Evolutionary conservation across 257 asterid species (phyloP), one percentile per base, ranked within the genome.

Genomic region (Coffea canephora): DNA sequence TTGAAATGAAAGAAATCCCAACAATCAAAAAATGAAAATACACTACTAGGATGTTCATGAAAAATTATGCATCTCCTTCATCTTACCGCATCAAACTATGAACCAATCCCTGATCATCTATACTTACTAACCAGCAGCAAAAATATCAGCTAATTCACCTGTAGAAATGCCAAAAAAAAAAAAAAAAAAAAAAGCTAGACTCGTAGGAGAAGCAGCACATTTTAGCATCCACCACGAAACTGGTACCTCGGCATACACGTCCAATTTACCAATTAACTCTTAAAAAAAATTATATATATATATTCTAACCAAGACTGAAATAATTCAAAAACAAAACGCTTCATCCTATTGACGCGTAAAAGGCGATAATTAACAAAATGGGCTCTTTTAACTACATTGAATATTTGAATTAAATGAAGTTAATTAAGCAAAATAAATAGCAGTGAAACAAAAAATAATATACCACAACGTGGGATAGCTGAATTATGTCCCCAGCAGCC

Each of bases 391-490:
- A 72, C 66, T 69, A 54, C 59, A 78, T 52, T 14, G 31, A 65
- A 65, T 1, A 5, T 9, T 25, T 11, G 59, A 36, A 75, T 19
- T 14, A 25, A 25, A 16, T 68, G 21, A 31, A 21, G 18, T 57
- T 57, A 19, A 18, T 52, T 36, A 31, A 50, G 62, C 18, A 57
- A 61, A 66, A 65, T 18, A 70, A 54, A 61, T 55, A 70, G 72
- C 27, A 25, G 18, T 54, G 69, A 45, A 65, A 25, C 11, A 39
- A n/a, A 50, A 48, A 15, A 12, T 9, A 8, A 67, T 6, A 77
- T 89, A 92, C 97, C 95, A 86, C 76, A 78, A 93, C 96, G 41
- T 78, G 89, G 81, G 90, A 84, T 76, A 93, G 87, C 79, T 88
- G 68, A 69, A 91, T 71, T 48, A 93, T 88, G 73, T 93, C 95